Evolutionary conservation across 495 filamentous ascomycete genomes (phyloP).

Genomic region (Xylaria longipes): DNA sequence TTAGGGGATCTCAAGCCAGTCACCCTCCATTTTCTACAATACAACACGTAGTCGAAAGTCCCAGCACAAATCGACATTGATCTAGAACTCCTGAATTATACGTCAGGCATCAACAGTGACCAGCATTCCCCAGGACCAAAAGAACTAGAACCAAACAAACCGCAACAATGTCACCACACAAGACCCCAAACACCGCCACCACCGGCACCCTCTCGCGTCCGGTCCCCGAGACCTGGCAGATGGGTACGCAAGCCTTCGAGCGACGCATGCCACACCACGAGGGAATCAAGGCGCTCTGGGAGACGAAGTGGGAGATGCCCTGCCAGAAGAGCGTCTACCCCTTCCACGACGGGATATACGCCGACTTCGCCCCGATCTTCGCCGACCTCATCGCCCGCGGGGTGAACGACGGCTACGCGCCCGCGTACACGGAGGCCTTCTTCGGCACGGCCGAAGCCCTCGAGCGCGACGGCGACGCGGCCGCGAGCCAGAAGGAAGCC

Average conservation of each 20-base stretch:
- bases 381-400: slow-evolving; percentile 62
- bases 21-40: neutral
- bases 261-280: slow-evolving; percentile 67
- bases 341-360: slow-evolving; percentile 73
- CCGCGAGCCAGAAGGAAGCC: slow-evolving; percentile 57
- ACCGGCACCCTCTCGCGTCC: neutral
- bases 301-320: slow-evolving; percentile 79
- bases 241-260: slow-evolving; percentile 57
- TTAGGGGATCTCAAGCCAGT: neutral
- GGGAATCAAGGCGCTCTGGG: slow-evolving; percentile 77
- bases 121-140: neutral
- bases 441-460: slow-evolving; percentile 63
- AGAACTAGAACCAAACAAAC: too few species aligned
- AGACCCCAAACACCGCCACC: neutral
- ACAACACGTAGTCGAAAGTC: neutral
- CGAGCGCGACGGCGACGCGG: slow-evolving; percentile 54
- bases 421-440: slow-evolving; percentile 69
- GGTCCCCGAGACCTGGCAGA: slow-evolving; percentile 41
- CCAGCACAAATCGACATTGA: neutral
- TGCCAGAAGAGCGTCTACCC: slow-evolving; percentile 73
- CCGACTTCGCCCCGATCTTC: slow-evolving; percentile 80
- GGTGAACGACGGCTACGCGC: slow-evolving; percentile 68
- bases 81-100: neutral
- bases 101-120: neutral
- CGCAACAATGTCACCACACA: slow-evolving; percentile 28